Base-by-base conservation (phyloP, 805 yeast species). In the Yueomyces sp. region DNA sequence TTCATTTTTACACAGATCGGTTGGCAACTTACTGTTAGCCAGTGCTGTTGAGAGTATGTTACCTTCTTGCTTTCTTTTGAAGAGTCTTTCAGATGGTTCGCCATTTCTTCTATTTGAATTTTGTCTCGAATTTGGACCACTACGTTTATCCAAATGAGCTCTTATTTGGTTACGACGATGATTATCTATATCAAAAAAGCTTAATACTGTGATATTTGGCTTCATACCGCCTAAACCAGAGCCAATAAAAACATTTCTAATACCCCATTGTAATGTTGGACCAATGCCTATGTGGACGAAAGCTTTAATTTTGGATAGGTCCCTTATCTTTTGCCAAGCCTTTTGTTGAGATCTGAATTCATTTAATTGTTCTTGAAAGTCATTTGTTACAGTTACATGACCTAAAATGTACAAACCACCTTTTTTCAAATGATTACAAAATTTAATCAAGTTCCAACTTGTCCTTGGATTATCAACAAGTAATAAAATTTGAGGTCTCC, bases 151-250 rank as follows among this genome's bases (percentile, higher is more conserved):
- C 12, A n/a, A 11, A 7, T n/a, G 6, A 7, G 6, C n/a, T 6
- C 5, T 34, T 11, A n/a, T 5, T 11, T 34, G 8, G 6, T 11
- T 9, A 11, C 26, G 12, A 5, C n/a, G 12, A 46, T 62, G 63
- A 33, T 58, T 60, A 5, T 60, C 62, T 47, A 81, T 67, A 56
- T 90, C 95, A 52, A 81, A 85, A 55, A 87, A 87, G 0, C 97
- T 97, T 32, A 92, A 47, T 0, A 92, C 94, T 0, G 96, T 85
- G 42, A 92, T 88, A 57, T 92, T 92, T 2, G 98, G 98, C 54
- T 77, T 81, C 98, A 92, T 92, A 9, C 96, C 96, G 5, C 99
- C 99, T n/a, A 92, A 67, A 0, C 99, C 99, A 3, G 95, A 83
- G 0, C 96, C 96, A 47, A 90, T 61, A 46, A 76, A 87, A 7